These are phyloP conservation scores for Aurinia saxatilis DNA, from an alignment of 345 rosid species.

Conservation along the genomic window DNA sequence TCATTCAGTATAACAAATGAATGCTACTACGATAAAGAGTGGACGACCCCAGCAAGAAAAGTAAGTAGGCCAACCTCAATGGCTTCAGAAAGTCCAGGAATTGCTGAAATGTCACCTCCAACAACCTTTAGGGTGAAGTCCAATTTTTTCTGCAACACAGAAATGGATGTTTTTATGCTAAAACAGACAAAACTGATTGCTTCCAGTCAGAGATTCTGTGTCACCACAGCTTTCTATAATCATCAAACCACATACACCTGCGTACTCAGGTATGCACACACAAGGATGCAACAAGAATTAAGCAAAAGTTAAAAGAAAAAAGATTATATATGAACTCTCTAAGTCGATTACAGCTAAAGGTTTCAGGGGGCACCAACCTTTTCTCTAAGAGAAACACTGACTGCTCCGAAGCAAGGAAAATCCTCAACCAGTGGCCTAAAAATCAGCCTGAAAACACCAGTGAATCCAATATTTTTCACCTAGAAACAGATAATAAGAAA, in stretches of 20 bases:
- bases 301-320: background rate
- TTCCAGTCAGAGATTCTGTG: background rate
- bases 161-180: constrained; percentile 1
- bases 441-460: constrained; percentile 98
- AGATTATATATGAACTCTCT: background rate
- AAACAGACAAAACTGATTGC: background rate
- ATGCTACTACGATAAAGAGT: background rate
- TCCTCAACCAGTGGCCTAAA: constrained; percentile 91
- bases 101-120: constrained; percentile 88
- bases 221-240: background rate
- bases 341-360: constrained; percentile 12
- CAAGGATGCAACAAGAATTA: constrained; percentile 1
- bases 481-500: constrained; percentile 25
- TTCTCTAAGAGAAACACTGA: constrained; percentile 76
- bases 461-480: constrained; percentile 95
- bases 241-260: background rate
- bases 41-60: background rate
- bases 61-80: constrained; percentile 62
- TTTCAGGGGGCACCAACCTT: constrained; percentile 45
- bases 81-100: constrained; percentile 84
- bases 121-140: constrained; percentile 85
- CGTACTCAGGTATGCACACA: background rate
- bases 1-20: constrained; percentile 2
- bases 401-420: constrained; percentile 99
- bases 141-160: constrained; percentile 74